These are phyloP conservation scores for Phlyctochytrium arcticum DNA, from an alignment of 192 early-diverging fungal genomes.

Conservation along the genomic window DNA sequence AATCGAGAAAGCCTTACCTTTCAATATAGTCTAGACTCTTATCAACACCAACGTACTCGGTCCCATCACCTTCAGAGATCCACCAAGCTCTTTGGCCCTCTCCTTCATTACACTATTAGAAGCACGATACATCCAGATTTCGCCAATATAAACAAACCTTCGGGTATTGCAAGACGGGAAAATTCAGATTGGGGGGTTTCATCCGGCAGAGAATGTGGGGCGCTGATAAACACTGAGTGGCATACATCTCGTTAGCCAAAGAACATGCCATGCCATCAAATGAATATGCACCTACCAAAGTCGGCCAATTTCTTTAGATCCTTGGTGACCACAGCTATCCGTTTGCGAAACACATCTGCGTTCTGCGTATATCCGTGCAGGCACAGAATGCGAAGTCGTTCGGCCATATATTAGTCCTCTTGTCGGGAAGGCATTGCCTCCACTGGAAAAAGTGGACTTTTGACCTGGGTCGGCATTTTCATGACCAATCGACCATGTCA, in stretches of 20 bases:
- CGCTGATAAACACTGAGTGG: constrained; percentile 19
- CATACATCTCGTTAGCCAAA: no score
- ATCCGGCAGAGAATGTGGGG: constrained; percentile 8
- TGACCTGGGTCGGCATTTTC: no score
- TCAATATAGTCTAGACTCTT: constrained; percentile 26
- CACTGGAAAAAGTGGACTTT: no score
- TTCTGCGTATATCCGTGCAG: constrained; percentile 50
- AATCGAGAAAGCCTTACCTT: background rate
- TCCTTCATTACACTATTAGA: constrained; percentile 3
- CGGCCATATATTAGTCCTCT: background rate
- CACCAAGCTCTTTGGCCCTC: constrained; percentile 31
- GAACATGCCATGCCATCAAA: no score
- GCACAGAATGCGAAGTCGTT: constrained; percentile 34
- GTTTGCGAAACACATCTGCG: constrained; percentile 28
- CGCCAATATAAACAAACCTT: no score
- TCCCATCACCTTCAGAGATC: constrained; percentile 16
- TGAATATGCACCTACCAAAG: constrained; percentile 14
- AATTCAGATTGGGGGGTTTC: background rate
- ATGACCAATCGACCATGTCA: no score
- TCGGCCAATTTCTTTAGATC: constrained; percentile 24
- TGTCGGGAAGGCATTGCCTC: background rate
- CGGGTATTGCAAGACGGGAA: no score
- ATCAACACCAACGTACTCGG: constrained; percentile 25
- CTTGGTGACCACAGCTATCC: constrained; percentile 25
- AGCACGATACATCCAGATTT: no score